These are phyloP conservation scores for Herpetomonas samuelpessoai DNA, from an alignment of 208 protist species.

Conservation along the genomic window DNA sequence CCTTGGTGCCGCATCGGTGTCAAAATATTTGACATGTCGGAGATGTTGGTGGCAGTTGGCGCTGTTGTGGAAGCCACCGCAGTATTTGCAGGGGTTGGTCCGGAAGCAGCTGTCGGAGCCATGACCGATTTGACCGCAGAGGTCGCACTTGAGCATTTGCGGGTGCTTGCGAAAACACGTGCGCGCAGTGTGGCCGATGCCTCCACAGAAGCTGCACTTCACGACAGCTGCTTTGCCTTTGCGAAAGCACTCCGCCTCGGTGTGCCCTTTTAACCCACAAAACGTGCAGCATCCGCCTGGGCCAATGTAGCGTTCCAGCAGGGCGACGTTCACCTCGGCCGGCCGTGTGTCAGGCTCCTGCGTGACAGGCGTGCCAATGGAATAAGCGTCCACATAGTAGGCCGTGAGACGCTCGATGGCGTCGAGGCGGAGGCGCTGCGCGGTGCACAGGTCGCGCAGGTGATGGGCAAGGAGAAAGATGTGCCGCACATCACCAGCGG, in stretches of 20 bases:
- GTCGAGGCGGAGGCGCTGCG: background rate
- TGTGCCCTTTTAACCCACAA: slow-evolving; percentile 78
- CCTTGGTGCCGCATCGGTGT: background rate
- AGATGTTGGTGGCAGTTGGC: slow-evolving; percentile 72
- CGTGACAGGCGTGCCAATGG: slow-evolving; percentile 43
- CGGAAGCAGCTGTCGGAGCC: slow-evolving; percentile 69
- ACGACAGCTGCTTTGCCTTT: slow-evolving; percentile 38
- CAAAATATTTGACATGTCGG: slow-evolving; percentile 29
- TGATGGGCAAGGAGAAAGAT: slow-evolving; percentile 60
- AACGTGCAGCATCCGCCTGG: slow-evolving; percentile 73
- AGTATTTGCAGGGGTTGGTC: slow-evolving; percentile 85
- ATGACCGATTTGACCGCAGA: slow-evolving; percentile 85
- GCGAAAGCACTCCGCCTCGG: slow-evolving; percentile 84
- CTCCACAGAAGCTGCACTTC: slow-evolving; percentile 60
- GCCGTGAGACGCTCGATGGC: slow-evolving; percentile 65
- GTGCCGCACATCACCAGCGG: slow-evolving; percentile 87
- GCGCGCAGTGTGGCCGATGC: slow-evolving; percentile 64
- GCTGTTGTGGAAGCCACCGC: slow-evolving; percentile 80
- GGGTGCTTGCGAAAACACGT: slow-evolving; percentile 82
- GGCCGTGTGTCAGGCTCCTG: slow-evolving; percentile 69
- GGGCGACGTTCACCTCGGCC: slow-evolving; percentile 63
- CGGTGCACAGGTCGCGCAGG: slow-evolving; percentile 5
- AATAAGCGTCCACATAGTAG: slow-evolving; percentile 81
- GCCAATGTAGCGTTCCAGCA: slow-evolving; percentile 80
- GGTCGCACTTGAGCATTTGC: slow-evolving; percentile 80